A percentile compares a stretch with the other conserved stretches of the same genome.
phyloP scores from a whole-genome alignment of 139 green algal genomes.

The Chlamydomonas incerta region DNA sequence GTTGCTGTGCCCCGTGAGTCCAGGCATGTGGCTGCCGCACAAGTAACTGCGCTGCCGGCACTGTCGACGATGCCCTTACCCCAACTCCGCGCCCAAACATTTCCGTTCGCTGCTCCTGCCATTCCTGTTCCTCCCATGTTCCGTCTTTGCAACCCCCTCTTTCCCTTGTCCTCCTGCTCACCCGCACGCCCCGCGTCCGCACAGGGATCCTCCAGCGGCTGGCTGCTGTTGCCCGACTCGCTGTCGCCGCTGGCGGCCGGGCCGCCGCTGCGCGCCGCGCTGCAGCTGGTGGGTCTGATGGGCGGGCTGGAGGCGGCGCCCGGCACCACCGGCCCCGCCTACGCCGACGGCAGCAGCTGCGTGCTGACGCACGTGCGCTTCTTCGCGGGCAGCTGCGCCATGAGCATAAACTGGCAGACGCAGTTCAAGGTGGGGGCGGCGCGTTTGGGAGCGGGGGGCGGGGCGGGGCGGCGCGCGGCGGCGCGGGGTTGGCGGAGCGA shows the following conservation, averaged over 20 bases:
- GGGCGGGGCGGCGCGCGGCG: neutral
- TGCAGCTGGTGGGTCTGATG: neutral
- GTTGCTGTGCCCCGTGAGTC: no score
- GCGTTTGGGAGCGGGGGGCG: neutral
- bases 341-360: neutral
- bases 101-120: no score
- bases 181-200: no score
- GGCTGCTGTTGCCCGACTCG: neutral
- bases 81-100: no score
- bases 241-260: neutral
- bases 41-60: no score
- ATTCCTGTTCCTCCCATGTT: no score
- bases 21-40: no score
- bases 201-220: constrained; percentile 16
- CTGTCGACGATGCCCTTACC: no score
- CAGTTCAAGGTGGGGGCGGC: constrained; percentile 44
- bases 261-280: neutral
- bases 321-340: no score
- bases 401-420: constrained; percentile 5
- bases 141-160: neutral
- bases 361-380: neutral
- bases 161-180: no score
- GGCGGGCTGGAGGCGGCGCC: neutral
- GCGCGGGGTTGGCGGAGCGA: neutral
- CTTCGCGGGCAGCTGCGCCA: constrained; percentile 12